Conservation (phyloP, 2,329 filamentous ascomycete genomes). For the Cryphonectria parasitica region DNA sequence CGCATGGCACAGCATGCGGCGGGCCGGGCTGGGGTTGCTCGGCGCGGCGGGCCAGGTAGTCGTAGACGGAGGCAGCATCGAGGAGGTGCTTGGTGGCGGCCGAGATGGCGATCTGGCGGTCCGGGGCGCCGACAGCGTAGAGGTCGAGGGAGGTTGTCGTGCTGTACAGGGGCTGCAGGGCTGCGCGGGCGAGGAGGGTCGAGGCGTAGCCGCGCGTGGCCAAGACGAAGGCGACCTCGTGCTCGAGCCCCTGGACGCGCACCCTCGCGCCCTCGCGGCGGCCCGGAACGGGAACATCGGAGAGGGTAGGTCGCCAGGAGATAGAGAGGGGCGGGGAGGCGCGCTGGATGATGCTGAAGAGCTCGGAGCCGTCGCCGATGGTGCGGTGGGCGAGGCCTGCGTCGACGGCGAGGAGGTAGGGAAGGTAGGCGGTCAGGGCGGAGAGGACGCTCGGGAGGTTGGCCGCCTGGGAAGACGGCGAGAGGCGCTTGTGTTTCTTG, state of each 20-base stretch:
- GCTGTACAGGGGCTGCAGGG: slow-evolving; percentile 74
- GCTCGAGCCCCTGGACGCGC: slow-evolving; percentile 74
- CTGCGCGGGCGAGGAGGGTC: slow-evolving; percentile 71
- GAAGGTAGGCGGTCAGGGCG: slow-evolving; percentile 76
- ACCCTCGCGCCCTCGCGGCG: slow-evolving; percentile 66
- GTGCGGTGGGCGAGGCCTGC: slow-evolving; percentile 64
- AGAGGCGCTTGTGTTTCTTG: slow-evolving; percentile 88
- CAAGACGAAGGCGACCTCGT: slow-evolving; percentile 81
- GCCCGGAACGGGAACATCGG: slow-evolving; percentile 64
- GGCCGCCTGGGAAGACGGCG: slow-evolving; percentile 68
- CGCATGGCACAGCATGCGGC: slow-evolving; percentile 47
- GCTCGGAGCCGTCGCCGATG: slow-evolving; percentile 55
- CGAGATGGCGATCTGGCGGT: slow-evolving; percentile 71
- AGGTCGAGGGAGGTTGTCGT: slow-evolving; percentile 57
- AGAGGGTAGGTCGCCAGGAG: slow-evolving; percentile 84
- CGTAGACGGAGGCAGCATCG: slow-evolving; percentile 77
- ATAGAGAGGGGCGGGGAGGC: slow-evolving; percentile 65
- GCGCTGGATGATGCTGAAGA: slow-evolving; percentile 63
- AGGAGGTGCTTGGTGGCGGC: slow-evolving; percentile 78
- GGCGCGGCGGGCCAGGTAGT: slow-evolving; percentile 66
- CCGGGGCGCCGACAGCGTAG: slow-evolving; percentile 59
- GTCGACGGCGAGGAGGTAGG: slow-evolving; percentile 80
- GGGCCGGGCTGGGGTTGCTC: slow-evolving; percentile 41
- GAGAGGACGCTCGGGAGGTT: slow-evolving; percentile 73
- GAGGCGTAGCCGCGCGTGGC: slow-evolving; percentile 77